Conservation (phyloP, 371 early-diverging fungal species). For the Catenaria anguillulae region DNA sequence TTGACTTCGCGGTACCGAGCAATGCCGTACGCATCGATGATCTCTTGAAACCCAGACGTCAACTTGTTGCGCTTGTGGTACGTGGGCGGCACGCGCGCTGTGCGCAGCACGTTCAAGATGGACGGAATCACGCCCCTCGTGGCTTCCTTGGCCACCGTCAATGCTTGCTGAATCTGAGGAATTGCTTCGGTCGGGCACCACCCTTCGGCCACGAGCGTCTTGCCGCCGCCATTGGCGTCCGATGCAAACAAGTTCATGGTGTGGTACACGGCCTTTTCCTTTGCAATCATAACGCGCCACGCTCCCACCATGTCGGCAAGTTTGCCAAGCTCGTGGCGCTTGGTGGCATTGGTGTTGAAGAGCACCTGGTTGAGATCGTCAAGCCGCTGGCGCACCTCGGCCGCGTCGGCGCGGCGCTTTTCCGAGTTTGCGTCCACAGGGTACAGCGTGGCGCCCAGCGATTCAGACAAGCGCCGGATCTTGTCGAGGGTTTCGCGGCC, state of each 20-base stretch:
- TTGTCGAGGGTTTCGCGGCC: constrained; percentile 77
- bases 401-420: constrained; percentile 62
- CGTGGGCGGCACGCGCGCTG: constrained; percentile 84
- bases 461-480: constrained; percentile 84
- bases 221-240: constrained; percentile 56
- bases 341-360: constrained; percentile 66
- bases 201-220: constrained; percentile 92
- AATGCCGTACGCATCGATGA: constrained; percentile 97
- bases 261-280: constrained; percentile 95
- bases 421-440: constrained; percentile 65
- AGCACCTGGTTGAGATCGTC: constrained; percentile 48
- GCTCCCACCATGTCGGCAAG: constrained; percentile 64
- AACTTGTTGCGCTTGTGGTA: constrained; percentile 91
- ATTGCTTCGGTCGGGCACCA: constrained; percentile 86
- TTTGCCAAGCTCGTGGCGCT: constrained; percentile 61
- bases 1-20: constrained; percentile 99
- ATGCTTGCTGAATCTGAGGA: constrained; percentile 55
- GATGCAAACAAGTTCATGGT: constrained; percentile 89
- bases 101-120: constrained; percentile 65
- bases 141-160: constrained; percentile 69
- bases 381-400: constrained; percentile 42
- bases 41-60: constrained; percentile 89
- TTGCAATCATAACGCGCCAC: constrained; percentile 82
- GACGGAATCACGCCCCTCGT: constrained; percentile 76
- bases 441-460: constrained; percentile 88